Evolutionary conservation across 2,329 filamentous ascomycete genomes (phyloP).

Genomic region (Hymenoscyphus repandus): DNA sequence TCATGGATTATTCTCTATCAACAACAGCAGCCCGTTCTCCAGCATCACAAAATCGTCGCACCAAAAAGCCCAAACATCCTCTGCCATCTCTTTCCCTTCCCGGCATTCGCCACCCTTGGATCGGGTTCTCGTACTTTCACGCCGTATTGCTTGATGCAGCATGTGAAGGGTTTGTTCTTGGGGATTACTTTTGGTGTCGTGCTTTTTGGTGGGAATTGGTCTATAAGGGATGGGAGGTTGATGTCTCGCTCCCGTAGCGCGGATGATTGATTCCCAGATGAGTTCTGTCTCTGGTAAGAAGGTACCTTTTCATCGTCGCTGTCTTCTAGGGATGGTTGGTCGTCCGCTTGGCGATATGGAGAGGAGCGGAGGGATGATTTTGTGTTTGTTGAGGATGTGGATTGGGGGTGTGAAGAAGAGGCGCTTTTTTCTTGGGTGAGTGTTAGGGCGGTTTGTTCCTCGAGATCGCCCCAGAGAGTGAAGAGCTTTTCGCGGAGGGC

Average conservation of each 20-base stretch:
- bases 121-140: constrained; percentile 40
- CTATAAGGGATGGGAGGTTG: neutral
- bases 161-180: constrained; percentile 57
- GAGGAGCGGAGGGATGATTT: neutral
- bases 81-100: constrained; percentile 49
- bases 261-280: neutral
- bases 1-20: too few relatives aligned
- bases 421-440: constrained; percentile 19
- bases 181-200: constrained; percentile 16
- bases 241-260: neutral
- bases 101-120: constrained; percentile 40
- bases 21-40: neutral
- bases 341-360: constrained; percentile 12
- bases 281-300: neutral
- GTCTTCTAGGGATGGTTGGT: constrained; percentile 23
- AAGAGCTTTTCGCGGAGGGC: constrained; percentile 66
- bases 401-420: neutral
- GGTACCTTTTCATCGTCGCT: constrained; percentile 22
- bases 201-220: neutral
- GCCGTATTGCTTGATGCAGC: constrained; percentile 69
- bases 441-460: constrained; percentile 56
- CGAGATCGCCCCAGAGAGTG: constrained; percentile 78
- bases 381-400: constrained; percentile 9
- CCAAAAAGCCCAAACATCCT: constrained; percentile 60
- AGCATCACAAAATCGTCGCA: constrained; percentile 46